phyloP scores from a whole-genome alignment of 768 basidiomycete genomes.

The Leucogyrophana mollusca region DNA sequence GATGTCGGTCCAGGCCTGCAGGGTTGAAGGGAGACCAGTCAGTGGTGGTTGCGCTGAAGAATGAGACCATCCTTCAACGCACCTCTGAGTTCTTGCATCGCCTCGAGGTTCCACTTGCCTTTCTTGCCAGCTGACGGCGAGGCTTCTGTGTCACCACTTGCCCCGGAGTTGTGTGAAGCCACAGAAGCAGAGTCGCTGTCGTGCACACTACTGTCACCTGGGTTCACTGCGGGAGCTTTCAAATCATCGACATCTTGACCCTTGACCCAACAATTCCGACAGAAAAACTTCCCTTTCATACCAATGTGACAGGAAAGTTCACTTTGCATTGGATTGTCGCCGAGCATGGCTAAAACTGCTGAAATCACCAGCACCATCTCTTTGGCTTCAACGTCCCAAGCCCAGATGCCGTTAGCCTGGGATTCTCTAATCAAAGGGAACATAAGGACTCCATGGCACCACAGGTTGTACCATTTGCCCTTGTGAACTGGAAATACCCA shows the following conservation, averaged over 20 bases:
- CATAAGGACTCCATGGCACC: too few species aligned
- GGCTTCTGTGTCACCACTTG: neutral
- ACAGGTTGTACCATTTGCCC: too few species aligned
- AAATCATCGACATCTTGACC: conserved; percentile 11
- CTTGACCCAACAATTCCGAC: conserved; percentile 37
- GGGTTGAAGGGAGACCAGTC: conserved; percentile 11
- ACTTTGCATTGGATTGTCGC: conserved; percentile 47
- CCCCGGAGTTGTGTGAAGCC: neutral
- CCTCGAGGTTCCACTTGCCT: neutral
- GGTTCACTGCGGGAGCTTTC: too few species aligned
- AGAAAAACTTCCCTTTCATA: conserved; percentile 36
- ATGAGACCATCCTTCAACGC: neutral
- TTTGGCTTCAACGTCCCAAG: conserved; percentile 32
- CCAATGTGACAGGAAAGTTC: conserved; percentile 46
- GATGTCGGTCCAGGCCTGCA: conserved; percentile 31
- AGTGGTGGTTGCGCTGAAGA: too few species aligned
- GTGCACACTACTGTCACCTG: too few species aligned
- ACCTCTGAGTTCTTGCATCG: conserved; percentile 18
- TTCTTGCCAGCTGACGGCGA: neutral
- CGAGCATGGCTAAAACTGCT: conserved; percentile 30
- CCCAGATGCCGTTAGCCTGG: conserved; percentile 34
- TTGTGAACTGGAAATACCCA: too few species aligned
- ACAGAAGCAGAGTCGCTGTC: too few species aligned
- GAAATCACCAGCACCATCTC: conserved; percentile 30
- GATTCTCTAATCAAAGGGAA: conserved; percentile 18